Conservation (phyloP, 2,329 filamentous ascomycete species). For the Aspergillus fijiensis region DNA sequence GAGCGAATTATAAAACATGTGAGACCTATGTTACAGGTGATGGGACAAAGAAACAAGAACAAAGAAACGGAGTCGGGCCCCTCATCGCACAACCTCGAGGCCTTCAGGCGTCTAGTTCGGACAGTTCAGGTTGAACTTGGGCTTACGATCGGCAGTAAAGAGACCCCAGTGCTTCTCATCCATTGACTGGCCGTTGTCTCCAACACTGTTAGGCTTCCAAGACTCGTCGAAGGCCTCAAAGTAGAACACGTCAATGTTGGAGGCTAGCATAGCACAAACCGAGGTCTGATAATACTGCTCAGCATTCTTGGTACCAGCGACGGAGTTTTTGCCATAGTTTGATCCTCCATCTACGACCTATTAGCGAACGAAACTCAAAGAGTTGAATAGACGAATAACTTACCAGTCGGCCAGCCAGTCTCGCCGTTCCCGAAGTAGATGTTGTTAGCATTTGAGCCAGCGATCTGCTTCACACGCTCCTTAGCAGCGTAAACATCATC, state of each 20-base stretch:
- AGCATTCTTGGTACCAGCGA: conserved; percentile 60
- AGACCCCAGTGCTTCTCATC: conserved; percentile 71
- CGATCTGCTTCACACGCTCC: conserved; percentile 60
- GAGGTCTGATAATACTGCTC: conserved; percentile 60
- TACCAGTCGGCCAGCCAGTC: conserved; percentile 64
- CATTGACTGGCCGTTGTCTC: conserved; percentile 60
- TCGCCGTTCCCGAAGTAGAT: conserved; percentile 70
- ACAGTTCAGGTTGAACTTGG: conserved; percentile 57
- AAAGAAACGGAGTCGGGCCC: not conserved
- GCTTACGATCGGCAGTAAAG: conserved; percentile 58
- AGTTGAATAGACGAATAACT: conserved; percentile 5
- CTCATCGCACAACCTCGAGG: not conserved
- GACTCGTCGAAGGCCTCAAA: conserved; percentile 74
- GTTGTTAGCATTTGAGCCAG: conserved; percentile 51
- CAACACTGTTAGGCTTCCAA: conserved; percentile 65
- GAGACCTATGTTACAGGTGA: conserved; percentile 16
- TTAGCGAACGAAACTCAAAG: conserved; percentile 7
- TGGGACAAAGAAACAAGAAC: not conserved
- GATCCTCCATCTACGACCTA: conserved; percentile 50
- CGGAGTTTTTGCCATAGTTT: conserved; percentile 58
- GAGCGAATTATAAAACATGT: not conserved
- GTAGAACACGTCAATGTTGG: conserved; percentile 69
- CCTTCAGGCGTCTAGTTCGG: conserved; percentile 24
- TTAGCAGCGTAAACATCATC: conserved; percentile 67
- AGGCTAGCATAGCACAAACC: conserved; percentile 63